Evolutionary conservation across 202 grass and related monocot genomes (phyloP), one percentile per base, ranked within the genome.

Genomic region (Carex sylvatica): DNA sequence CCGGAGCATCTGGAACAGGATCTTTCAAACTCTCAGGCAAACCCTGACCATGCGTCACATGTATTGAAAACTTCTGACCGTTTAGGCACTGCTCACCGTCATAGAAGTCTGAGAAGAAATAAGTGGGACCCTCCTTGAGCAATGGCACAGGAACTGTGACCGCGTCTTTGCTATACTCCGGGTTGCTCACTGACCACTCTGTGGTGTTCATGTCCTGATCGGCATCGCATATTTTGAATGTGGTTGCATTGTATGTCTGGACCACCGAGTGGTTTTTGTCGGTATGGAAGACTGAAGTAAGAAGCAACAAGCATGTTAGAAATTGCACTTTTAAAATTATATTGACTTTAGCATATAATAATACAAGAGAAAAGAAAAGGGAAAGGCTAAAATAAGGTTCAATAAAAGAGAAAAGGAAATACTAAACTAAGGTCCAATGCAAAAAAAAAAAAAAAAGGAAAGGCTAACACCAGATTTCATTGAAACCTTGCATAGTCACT

Each of bases 231-330:
- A 81, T 90, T 81, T 87, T 90, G 91, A 90, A 98, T 70, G 92
- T 86, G 24, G 92, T 95, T 78, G 15, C 82, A 67, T 98, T 98
- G 80, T 82, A 86, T 11, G 96, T 98, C 85, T 98, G 92, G 70
- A 98, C 87, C 65, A 98, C 91, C 24, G 96, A 91, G 83, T 98
- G 96, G 74, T 93, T 95, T 83, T 93, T 98, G 91, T 98, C 96
- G 20, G 91, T 98, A 86, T 95, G 89, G 86, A 98, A 98, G 65
- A 98, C 92, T 98, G 87, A 65, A 63, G 18, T 31, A 67, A 18
- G 3, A 44, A 33, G 9, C 2, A 78, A 52, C 36, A 62, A 19
- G 44, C 0, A 65, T 64, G 15, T 55, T 9, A 33, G 6, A 18
- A 55, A 55, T 75, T 31, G 14, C 4, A 6, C 53, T 54, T 52